Evolutionary conservation across 345 rosid species (phyloP), one percentile per base, ranked within the genome.

Genomic region (Physaria fendleri): DNA sequence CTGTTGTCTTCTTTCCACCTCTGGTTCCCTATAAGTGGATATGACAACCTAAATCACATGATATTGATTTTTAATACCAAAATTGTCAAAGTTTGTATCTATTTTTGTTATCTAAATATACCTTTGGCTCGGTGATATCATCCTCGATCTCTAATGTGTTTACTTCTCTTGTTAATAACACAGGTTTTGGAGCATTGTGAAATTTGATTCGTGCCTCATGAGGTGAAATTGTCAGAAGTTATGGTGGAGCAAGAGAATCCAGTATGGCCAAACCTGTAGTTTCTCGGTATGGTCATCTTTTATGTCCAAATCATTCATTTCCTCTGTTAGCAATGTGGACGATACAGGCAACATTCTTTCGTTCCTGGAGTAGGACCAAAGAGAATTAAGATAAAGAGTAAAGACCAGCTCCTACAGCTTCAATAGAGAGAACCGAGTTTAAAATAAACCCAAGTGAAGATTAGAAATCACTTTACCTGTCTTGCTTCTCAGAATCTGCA

Each of bases 341-440:
- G 89, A 63, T 11, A 76, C 85, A 52, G 95, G 97, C 75, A 79
- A 29, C 18, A 87, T 75, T 59, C 83, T 85, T 88, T 92, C 85
- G 76, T 9, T 49, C 47, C 74, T 69, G 58, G 18, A 46, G 39
- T 18, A 68, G 21, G 6, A 38, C 6, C 44, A 54, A 55, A 62
- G 24, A 69, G 5, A 46, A 39, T 29, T 45, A 33, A 45, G 64
- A 54, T 5, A 43, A 17, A 37, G 2, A 17, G 25, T 0, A 27
- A 16, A 13, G 38, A 8, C 38, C 37, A 4, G 11, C 11, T 29
- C 6, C 4, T 21, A 18, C 2, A 56, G 32, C 46, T 65, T 23
- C 24, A 8, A 2, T 32, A 13, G 8, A 15, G 25, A 41, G 22
- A 20, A 20, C 10, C 22, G 27, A 21, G 11, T 9, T 38, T 15